A percentile compares a stretch with the other conserved stretches of the same genome.
These are phyloP conservation scores for Macrophomina phaseolina DNA, from an alignment of 2,329 filamentous ascomycete genomes.

Conservation along the genomic window DNA sequence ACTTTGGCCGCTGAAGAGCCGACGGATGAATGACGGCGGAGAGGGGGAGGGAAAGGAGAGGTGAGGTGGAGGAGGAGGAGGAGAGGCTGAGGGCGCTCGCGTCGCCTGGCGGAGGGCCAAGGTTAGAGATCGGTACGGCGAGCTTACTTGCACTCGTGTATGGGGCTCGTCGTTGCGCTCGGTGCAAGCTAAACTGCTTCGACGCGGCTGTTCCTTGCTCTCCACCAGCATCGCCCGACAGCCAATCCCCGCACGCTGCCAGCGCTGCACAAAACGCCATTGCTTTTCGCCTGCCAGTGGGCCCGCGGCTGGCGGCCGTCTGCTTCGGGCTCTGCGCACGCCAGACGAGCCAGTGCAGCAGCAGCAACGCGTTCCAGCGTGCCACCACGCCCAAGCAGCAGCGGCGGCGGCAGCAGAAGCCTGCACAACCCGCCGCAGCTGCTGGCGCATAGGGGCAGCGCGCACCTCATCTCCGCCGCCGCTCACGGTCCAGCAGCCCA, in stretches of 20 bases:
- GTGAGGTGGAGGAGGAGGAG: constrained; percentile 35
- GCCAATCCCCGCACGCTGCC: constrained; percentile 29
- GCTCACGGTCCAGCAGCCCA: constrained; percentile 21
- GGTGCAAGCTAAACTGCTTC: constrained; percentile 28
- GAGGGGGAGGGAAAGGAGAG: constrained; percentile 25
- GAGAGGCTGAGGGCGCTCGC: constrained; percentile 34
- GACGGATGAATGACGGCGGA: constrained; percentile 31
- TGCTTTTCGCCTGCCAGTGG: constrained; percentile 24
- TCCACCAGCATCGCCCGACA: constrained; percentile 27
- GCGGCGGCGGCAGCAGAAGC: not conserved
- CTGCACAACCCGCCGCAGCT: constrained; percentile 7
- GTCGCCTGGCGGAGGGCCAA: constrained; percentile 23
- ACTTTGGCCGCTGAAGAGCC: constrained; percentile 29
- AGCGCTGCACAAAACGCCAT: constrained; percentile 26
- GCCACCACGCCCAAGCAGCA: constrained; percentile 2
- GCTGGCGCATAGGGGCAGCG: constrained; percentile 19
- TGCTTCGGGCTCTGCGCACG: constrained; percentile 20
- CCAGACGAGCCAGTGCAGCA: constrained; percentile 10
- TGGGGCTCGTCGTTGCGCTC: constrained; percentile 26
- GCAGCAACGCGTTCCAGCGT: constrained; percentile 17
- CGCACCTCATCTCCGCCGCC: constrained; percentile 15
- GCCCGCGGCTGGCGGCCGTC: constrained; percentile 7
- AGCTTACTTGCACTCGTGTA: constrained; percentile 31
- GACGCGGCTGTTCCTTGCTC: constrained; percentile 29
- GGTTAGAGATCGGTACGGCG: constrained; percentile 26